Evolutionary conservation across 495 filamentous ascomycete species (phyloP).

Genomic region (Filosporella fistucella): DNA sequence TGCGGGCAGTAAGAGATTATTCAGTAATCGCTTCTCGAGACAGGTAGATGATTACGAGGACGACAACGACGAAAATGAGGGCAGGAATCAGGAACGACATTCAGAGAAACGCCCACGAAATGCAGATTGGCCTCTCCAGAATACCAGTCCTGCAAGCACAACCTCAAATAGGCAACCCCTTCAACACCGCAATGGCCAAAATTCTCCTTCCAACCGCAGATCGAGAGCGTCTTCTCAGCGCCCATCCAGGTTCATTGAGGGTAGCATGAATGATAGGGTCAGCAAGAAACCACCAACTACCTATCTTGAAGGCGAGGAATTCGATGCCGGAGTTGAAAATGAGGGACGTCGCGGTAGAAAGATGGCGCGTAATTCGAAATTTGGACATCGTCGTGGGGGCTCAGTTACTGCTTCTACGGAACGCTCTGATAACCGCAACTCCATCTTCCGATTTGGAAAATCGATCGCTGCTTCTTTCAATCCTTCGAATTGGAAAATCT

Average conservation of each 20-base stretch:
- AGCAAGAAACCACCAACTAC: constrained; percentile 63
- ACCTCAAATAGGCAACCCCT: constrained; percentile 3
- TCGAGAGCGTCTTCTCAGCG: constrained; percentile 28
- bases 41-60: constrained; percentile 6
- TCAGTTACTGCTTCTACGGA: constrained; percentile 2
- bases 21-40: constrained; percentile 18
- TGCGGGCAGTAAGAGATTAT: constrained; percentile 20
- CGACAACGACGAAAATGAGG: neutral
- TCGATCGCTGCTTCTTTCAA: constrained; percentile 51
- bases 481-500: constrained; percentile 38
- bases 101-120: constrained; percentile 39
- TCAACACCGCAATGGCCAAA: constrained; percentile 15
- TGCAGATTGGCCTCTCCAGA: constrained; percentile 44
- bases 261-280: constrained; percentile 70
- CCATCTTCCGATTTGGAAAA: constrained; percentile 58
- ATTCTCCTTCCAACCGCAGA: constrained; percentile 21
- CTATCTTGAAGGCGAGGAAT: constrained; percentile 46
- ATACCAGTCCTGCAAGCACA: constrained; percentile 7
- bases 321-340: constrained; percentile 2
- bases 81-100: constrained; percentile 2
- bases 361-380: constrained; percentile 3
- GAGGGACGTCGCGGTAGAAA: constrained; percentile 7
- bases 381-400: constrained; percentile 1
- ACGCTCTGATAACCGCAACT: constrained; percentile 19
- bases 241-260: constrained; percentile 64